Conservation (phyloP, 2,329 filamentous ascomycete species). For the Herpotrichia juniperi region DNA sequence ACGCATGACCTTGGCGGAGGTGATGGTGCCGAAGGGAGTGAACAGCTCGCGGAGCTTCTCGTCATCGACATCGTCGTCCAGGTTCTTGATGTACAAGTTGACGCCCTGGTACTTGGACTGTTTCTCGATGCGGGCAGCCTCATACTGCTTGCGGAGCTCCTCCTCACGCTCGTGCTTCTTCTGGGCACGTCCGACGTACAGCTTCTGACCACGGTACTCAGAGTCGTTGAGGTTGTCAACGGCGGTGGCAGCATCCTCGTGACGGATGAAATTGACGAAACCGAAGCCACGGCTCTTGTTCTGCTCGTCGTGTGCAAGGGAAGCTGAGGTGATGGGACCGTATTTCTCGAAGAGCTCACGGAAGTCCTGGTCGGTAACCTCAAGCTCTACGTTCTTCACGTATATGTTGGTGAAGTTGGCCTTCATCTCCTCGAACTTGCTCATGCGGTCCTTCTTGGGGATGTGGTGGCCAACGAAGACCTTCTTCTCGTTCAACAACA, state of each 20-base stretch:
- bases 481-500: slow-evolving; percentile 99
- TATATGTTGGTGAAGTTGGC: slow-evolving; percentile 99
- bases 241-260: slow-evolving; percentile 83
- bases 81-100: slow-evolving; percentile 99
- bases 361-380: slow-evolving; percentile 93
- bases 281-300: slow-evolving; percentile 95
- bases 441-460: slow-evolving; percentile 99
- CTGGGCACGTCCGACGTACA: slow-evolving; percentile 97
- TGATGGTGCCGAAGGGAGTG: slow-evolving; percentile 89
- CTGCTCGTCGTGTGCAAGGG: slow-evolving; percentile 84
- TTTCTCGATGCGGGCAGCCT: slow-evolving; percentile 96
- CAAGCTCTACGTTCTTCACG: slow-evolving; percentile 93
- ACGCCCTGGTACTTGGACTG: slow-evolving; percentile 99
- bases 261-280: slow-evolving; percentile 93
- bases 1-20: slow-evolving; percentile 99
- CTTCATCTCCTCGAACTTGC: slow-evolving; percentile 99
- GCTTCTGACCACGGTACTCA: slow-evolving; percentile 91
- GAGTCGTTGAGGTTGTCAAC: slow-evolving; percentile 92
- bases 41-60: slow-evolving; percentile 97
- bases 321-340: slow-evolving; percentile 94
- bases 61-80: slow-evolving; percentile 95
- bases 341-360: slow-evolving; percentile 89
- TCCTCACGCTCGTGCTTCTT: slow-evolving; percentile 99
- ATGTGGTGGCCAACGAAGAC: slow-evolving; percentile 99
- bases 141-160: slow-evolving; percentile 98